Conservation (phyloP, 345 rosid species). For the Eucalyptus fibrosa region DNA sequence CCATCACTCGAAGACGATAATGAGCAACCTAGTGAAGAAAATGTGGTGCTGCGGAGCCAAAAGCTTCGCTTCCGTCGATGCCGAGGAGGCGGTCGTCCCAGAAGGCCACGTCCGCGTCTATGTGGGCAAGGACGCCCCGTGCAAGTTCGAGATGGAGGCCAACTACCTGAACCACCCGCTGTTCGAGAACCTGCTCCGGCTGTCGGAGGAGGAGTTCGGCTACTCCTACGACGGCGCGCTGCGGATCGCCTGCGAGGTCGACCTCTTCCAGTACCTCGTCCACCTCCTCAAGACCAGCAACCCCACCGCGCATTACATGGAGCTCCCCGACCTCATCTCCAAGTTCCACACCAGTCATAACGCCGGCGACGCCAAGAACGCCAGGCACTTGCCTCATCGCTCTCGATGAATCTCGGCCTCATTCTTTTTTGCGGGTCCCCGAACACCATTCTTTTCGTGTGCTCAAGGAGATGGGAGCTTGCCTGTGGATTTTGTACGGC, state of each 20-base stretch:
- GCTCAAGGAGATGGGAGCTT: background rate
- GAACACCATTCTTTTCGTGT: background rate
- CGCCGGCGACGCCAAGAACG: background rate
- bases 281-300: constrained; percentile 24
- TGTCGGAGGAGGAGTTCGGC: constrained; percentile 36
- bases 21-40: constrained; percentile 22
- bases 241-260: constrained; percentile 36
- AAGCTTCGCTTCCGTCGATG: background rate
- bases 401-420: background rate
- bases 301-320: constrained; percentile 20
- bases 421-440: background rate
- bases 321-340: constrained; percentile 17
- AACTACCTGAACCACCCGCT: constrained; percentile 41
- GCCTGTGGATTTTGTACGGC: background rate
- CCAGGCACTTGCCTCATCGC: background rate
- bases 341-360: background rate
- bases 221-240: constrained; percentile 37
- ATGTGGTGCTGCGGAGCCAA: constrained; percentile 25
- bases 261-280: constrained; percentile 24
- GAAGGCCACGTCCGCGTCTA: constrained; percentile 31
- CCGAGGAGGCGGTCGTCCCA: background rate
- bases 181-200: constrained; percentile 24
- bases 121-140: constrained; percentile 13
- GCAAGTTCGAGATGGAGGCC: constrained; percentile 35
- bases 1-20: background rate